phyloP scores from a whole-genome alignment of 2,329 filamentous ascomycete species.

The Alternaria hordeiaustralica region DNA sequence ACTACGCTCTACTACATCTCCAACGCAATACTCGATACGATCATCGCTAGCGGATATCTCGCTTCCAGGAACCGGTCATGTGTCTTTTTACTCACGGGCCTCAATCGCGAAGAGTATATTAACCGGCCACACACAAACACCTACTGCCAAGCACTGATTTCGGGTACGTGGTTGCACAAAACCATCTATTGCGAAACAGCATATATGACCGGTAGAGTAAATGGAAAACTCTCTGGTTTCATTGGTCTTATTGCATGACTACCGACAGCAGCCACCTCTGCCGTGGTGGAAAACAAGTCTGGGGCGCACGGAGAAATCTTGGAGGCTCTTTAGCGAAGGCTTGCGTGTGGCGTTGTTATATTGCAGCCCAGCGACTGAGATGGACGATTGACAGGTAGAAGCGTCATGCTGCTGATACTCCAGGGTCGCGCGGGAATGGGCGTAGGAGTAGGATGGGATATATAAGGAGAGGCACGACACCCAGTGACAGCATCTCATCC shows the following conservation, averaged over 20 bases:
- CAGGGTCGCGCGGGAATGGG: neutral
- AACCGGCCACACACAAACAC: constrained; percentile 15
- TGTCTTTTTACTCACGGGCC: constrained; percentile 15
- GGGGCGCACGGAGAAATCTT: constrained; percentile 14
- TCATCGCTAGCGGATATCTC: neutral
- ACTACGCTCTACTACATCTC: neutral
- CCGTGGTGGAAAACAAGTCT: constrained; percentile 3
- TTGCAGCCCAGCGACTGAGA: constrained; percentile 9
- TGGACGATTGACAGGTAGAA: constrained; percentile 4
- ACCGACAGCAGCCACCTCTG: neutral
- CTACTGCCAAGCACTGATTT: constrained; percentile 12
- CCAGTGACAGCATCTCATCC: neutral
- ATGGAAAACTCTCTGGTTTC: neutral
- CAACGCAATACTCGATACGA: neutral
- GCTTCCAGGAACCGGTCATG: constrained; percentile 13
- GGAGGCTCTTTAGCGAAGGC: constrained; percentile 5
- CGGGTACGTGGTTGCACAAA: constrained; percentile 15
- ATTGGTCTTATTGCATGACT: neutral
- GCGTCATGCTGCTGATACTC: constrained; percentile 7
- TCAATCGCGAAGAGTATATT: constrained; percentile 19
- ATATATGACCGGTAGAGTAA: constrained; percentile 7
- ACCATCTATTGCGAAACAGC: constrained; percentile 20
- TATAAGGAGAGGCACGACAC: constrained; percentile 14
- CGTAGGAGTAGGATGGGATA: constrained; percentile 1
- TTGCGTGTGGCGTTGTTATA: constrained; percentile 16